Percentiles rank a stretch among this genome's conserved stretches.
These are phyloP conservation scores for Cryptosporidium sp. DNA, from an alignment of 169 alveolate species.

Conservation along the genomic window DNA sequence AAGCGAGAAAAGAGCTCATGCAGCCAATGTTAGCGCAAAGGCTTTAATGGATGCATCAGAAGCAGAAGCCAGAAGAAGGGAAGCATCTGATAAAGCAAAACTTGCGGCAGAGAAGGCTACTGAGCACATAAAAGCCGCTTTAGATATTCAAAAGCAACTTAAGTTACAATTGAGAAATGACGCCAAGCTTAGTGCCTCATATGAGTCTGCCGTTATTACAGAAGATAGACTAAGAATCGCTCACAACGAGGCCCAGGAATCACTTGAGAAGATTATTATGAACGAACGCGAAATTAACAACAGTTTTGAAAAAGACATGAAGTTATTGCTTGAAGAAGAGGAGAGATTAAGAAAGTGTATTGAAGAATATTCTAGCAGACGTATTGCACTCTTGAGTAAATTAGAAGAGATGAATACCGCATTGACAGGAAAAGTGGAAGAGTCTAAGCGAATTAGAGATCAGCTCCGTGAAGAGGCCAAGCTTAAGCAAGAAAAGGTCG, in stretches of 20 bases:
- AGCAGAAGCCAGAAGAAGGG: conserved; percentile 62
- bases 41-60: conserved; percentile 52
- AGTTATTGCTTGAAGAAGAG: conserved; percentile 35
- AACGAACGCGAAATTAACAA: conserved; percentile 24
- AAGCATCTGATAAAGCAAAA: conserved; percentile 28
- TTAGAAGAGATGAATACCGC: background rate
- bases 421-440: conserved; percentile 37
- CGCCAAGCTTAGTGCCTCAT: conserved; percentile 38
- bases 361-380: conserved; percentile 24
- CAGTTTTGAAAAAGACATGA: conserved; percentile 29
- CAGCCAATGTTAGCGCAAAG: conserved; percentile 40
- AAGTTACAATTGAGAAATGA: conserved; percentile 16
- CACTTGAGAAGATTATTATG: conserved; percentile 20
- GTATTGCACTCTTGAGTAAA: conserved; percentile 1
- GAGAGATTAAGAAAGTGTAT: conserved; percentile 6
- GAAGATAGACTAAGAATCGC: conserved; percentile 47
- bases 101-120: conserved; percentile 61
- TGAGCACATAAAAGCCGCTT: conserved; percentile 16
- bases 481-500: background rate
- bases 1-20: conserved; percentile 54
- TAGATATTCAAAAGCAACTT: conserved; percentile 47
- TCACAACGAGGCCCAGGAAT: conserved; percentile 49
- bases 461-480: conserved; percentile 9
- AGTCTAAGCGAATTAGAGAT: conserved; percentile 17
- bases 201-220: conserved; percentile 58